Base-by-base conservation (phyloP, 1,139 yeast genomes). In the Lodderomyces theae region DNA sequence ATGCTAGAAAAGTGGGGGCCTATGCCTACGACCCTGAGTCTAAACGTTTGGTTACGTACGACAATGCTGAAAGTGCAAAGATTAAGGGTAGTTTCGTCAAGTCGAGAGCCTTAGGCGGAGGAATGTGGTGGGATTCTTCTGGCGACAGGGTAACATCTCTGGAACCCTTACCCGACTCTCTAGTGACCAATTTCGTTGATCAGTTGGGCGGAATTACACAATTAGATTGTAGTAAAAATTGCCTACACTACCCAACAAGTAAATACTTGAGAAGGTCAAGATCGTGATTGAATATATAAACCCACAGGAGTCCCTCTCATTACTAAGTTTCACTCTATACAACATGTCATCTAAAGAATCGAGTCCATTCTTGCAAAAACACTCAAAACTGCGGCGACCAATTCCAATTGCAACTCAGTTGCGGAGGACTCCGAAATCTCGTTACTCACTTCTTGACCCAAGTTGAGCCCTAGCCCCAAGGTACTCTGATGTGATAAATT, bases 61-160 rank as follows among this genome's bases (percentile, higher is more conserved):
- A 92, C 56, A 83, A 78, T 48, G 66, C 65, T 0, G 66, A 69
- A 9, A 72, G 84, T 1, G 77, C 77, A 1, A 54, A 60, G 8
- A 54, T 57, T 21, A 92, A 92, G 57, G 90, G 89, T 0, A 54
- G 64, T 23, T 89, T 78, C 51, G 78, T 82, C 7, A 51, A 49
- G 21, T 53, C 61, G 35, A 63, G 67, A 5, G 53, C 64, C 0
- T 64, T 88, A 8, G 95, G 83, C 0, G 97, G 97, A 1, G 96
- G 87, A 0, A 82, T 92, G 80, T 89, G 88, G 83, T 92, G 97
- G 97, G 96, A 89, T 53, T 83, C 95, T 0, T 72, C 82, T 41
- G 96, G 95, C 0, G 96, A 88, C 53, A 47, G 54, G 34, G 18
- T 28, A 5, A 4, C 31, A 4, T 15, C 31, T 7, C 31, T 15